phyloP scores from a whole-genome alignment of 257 asterid genomes.

The Solanum chmielewskii region DNA sequence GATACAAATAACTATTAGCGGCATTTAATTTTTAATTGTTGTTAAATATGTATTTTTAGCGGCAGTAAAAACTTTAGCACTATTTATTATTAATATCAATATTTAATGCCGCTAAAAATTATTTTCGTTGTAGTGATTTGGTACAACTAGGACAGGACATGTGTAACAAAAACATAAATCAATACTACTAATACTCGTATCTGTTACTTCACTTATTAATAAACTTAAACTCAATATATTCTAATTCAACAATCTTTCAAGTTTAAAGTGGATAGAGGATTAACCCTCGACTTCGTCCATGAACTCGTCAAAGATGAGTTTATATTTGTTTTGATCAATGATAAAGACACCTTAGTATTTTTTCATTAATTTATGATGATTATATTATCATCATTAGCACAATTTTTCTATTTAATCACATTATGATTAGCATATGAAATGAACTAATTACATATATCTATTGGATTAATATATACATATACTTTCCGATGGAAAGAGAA shows the following conservation, averaged over 20 bases:
- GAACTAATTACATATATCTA: not conserved
- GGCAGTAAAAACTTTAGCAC: too few species aligned
- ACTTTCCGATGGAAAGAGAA: not conserved
- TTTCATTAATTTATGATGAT: not conserved
- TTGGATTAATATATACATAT: too few species aligned
- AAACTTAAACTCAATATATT: not conserved
- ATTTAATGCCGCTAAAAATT: too few species aligned
- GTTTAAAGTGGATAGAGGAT: not conserved
- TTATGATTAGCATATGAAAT: not conserved
- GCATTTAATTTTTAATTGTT: too few species aligned
- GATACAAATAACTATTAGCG: too few species aligned
- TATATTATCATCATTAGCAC: too few species aligned
- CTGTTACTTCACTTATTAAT: not conserved
- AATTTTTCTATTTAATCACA: not conserved
- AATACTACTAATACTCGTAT: not conserved
- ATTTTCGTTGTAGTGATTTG: rapidly evolving
- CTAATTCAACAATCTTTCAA: not conserved
- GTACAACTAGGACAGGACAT: not conserved
- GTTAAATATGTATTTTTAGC: too few species aligned
- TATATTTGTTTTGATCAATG: not conserved
- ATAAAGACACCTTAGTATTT: not conserved
- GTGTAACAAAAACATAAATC: not conserved
- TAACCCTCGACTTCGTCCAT: not conserved
- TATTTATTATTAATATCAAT: too few species aligned
- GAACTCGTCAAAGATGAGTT: not conserved